Evolutionary conservation across 306 rosid species (phyloP), one percentile per base, ranked within the genome.

Genomic region (Begonia masoniana): DNA sequence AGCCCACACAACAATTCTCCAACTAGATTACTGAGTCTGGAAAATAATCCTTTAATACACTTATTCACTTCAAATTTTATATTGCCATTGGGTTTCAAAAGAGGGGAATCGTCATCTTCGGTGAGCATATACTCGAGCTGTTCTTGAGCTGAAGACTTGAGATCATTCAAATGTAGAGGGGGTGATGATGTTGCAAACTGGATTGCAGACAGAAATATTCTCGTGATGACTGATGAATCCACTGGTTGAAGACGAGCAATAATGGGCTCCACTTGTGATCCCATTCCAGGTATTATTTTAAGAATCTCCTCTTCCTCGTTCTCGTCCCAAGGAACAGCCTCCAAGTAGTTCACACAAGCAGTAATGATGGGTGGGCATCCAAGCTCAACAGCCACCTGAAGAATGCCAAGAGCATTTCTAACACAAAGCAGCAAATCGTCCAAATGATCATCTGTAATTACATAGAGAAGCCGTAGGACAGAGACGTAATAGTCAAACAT

Each of bases 281-380:
- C 99, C 78, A 91, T 65, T 2, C 59, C 70, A 16, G 96, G 94
- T 59, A 91, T 79, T 39, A 78, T 71, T 70, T 60, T 85, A 47
- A 91, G 62, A 58, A 91, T 91, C 66, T 91, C 92, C 74, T 91
- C 99, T 74, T 86, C 99, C 77, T 91, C 99, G 2, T 77, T 76
- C 71, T 91, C 94, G 59, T 91, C 96, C 99, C 99, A 91, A 4
- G 93, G 69, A 24, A 83, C 85, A 8, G 94, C 99, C 77, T 86
- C 99, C 61, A 91, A 77, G 72, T 91, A 86, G 50, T 61, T 79
- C 64, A 81, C 99, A 62, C 94, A 83, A 6, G 82, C 79, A 53
- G 82, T 56, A 43, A 81, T 49, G 50, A 86, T 75, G 52, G 77
- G 72, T 4, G 80, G 84, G 72, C 96, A 91, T 31, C 67, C 88